Conservation (phyloP, 495 filamentous ascomycete genomes). For the Aspergillus hancockii region DNA sequence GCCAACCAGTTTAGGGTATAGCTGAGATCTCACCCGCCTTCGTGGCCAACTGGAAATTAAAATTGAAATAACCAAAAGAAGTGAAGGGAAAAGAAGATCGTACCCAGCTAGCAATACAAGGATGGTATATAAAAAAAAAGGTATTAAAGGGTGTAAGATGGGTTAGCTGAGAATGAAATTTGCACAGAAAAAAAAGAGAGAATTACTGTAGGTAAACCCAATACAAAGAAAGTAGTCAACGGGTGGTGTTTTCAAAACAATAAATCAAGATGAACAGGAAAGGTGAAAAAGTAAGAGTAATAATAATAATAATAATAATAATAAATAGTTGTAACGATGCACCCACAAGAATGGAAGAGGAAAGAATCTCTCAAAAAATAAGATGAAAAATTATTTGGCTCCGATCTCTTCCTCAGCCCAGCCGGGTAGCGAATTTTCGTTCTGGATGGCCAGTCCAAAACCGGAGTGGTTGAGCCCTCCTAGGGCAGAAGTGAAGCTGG, state of each 20-base stretch:
- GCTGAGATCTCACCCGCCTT: constrained; percentile 10
- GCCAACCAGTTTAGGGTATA: constrained; percentile 29
- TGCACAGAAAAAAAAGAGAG: constrained; percentile 24
- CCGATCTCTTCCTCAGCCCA: constrained; percentile 67
- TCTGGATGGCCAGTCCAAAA: constrained; percentile 64
- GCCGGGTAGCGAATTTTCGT: constrained; percentile 62
- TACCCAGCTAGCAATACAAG: constrained; percentile 51
- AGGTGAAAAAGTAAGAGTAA: constrained; percentile 9
- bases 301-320: constrained; percentile 20
- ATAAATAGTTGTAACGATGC: constrained; percentile 19
- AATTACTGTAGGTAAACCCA: constrained; percentile 23
- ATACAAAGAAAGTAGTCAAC: constrained; percentile 20
- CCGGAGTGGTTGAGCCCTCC: constrained; percentile 58
- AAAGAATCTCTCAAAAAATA: constrained; percentile 14
- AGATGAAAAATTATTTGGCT: constrained; percentile 47
- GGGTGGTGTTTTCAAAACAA: constrained; percentile 11
- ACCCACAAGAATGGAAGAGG: constrained; percentile 25
- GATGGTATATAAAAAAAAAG: constrained; percentile 31
- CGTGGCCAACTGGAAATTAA: constrained; percentile 16
- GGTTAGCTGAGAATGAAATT: constrained; percentile 28
- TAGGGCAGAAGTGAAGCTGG: constrained; percentile 57
- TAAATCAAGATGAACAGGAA: constrained; percentile 25
- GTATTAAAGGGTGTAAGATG: constrained; percentile 35
- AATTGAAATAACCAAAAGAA: constrained; percentile 21
- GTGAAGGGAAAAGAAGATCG: constrained; percentile 32